phyloP scores from a whole-genome alignment of 257 asterid genomes.

The Forsythia suspensa region DNA sequence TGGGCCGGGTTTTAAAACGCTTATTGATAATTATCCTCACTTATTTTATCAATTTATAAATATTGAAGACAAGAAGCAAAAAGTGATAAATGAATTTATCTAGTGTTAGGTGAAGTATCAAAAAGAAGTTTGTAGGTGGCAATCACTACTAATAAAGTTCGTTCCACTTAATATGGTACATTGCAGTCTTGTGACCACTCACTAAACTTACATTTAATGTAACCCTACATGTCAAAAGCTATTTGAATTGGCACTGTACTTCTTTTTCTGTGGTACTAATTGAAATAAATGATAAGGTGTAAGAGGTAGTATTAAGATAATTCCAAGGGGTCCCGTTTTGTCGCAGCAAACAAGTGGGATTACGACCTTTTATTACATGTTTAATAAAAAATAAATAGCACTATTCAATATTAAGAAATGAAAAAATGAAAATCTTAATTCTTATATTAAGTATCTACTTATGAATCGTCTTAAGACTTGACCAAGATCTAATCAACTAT shows the following conservation, averaged over 20 bases:
- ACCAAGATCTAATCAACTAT: neutral
- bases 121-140: neutral
- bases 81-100: neutral
- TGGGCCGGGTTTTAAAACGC: no score
- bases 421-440: neutral
- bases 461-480: neutral
- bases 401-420: no score
- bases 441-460: neutral
- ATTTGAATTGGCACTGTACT: neutral
- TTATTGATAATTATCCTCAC: no score
- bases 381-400: neutral
- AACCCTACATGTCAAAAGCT: conserved; percentile 1
- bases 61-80: neutral
- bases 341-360: neutral
- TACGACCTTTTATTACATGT: neutral
- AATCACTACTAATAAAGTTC: neutral
- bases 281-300: neutral
- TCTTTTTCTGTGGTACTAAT: neutral
- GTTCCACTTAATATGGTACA: neutral
- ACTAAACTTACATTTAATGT: neutral
- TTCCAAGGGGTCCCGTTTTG: neutral
- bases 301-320: neutral
- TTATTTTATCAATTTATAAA: neutral
- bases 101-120: neutral
- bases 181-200: neutral